Conservation (phyloP, 371 early-diverging fungal species). For the Mucor velutinosus region DNA sequence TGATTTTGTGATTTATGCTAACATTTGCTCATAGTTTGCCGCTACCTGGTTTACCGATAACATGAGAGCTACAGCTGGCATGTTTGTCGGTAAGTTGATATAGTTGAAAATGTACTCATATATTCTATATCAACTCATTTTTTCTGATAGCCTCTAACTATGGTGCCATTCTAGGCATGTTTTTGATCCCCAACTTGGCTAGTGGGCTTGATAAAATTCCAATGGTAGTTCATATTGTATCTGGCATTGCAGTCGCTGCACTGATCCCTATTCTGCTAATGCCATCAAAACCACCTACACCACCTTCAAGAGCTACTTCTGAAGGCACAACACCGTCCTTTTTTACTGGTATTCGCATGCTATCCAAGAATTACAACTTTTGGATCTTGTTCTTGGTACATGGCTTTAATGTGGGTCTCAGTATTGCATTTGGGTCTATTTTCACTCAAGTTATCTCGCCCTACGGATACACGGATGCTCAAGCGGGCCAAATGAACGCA, state of each 20-base stretch:
- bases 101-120: background rate
- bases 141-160: constrained; percentile 39
- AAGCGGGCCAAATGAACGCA: constrained; percentile 47
- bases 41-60: constrained; percentile 70
- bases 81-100: constrained; percentile 48
- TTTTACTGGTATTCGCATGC: constrained; percentile 35
- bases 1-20: background rate
- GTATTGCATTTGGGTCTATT: constrained; percentile 53
- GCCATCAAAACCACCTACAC: constrained; percentile 48
- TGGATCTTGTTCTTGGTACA: constrained; percentile 48
- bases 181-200: constrained; percentile 56
- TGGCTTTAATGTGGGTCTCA: constrained; percentile 50
- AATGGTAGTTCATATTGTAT: constrained; percentile 37
- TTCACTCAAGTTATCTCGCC: constrained; percentile 52
- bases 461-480: constrained; percentile 56
- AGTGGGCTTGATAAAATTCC: constrained; percentile 37
- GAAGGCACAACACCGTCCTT: constrained; percentile 31
- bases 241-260: constrained; percentile 35
- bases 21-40: constrained; percentile 41
- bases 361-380: constrained; percentile 41
- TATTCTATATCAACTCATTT: background rate
- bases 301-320: constrained; percentile 36
- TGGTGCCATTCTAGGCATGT: constrained; percentile 61
- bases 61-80: constrained; percentile 64
- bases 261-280: constrained; percentile 42